Base-by-base conservation (phyloP, 1,284 basidiomycete genomes). In the Apiotrichum gamsii region DNA sequence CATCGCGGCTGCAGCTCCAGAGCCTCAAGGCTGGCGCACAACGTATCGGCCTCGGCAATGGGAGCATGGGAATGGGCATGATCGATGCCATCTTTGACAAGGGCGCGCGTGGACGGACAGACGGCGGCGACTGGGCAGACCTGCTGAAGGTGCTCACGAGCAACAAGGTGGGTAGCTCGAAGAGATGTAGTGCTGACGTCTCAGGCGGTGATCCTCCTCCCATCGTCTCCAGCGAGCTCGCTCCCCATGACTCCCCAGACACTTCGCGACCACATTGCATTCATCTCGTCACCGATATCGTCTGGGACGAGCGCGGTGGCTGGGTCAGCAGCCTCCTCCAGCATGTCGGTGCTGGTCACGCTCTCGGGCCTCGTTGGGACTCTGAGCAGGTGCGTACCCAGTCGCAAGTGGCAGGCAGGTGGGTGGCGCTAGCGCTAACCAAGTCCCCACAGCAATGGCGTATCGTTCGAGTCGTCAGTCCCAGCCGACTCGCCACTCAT, bases 11-110 rank as follows among this genome's bases (percentile, higher is more conserved):
- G 6, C 86, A 90, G 64, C 71, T 87, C 16, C 83, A 87, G 72
- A 84, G 83, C 61, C 74, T 91, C 49, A 90, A 87, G 70, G 82
- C 86, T 1, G 82, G 83, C 2, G 84, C 82, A 2, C 88, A 91
- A 68, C 58, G 75, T 49, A 77, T 87, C 16, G 87, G 87, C 1
- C 71, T 89, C 37, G 83, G 82, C 48, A 77, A 78, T 20, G 78
- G 76, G 18, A 84, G 80, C 47, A 72, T 87, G 36, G 89, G 89
- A 2, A 90, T 87, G 87, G 80, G 80, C 16, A 87, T 93, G 40
- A 74, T 91, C 38, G 88, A 93, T 69, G 81, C 80, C 53, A 75
- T 93, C 19, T 79, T 84, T 5, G 76, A 76, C 18, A 83, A 85
- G 54, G 79, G 77, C 2, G 82, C 84, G 52, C 73, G 74, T 23